These are phyloP conservation scores for Cryoendolithus antarcticus DNA, from an alignment of 2,329 filamentous ascomycete genomes.

Conservation along the genomic window DNA sequence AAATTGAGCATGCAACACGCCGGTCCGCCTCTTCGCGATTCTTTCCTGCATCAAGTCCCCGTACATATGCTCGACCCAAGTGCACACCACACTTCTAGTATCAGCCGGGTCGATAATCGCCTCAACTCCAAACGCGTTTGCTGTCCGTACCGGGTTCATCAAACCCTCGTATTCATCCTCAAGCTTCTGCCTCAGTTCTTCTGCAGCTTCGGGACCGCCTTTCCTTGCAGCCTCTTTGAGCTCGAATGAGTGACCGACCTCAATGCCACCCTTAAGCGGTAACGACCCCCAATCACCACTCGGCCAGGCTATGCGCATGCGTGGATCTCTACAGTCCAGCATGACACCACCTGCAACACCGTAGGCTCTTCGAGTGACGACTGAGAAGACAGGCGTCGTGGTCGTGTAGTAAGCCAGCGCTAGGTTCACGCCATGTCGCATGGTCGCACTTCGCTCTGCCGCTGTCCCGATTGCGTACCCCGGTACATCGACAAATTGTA, in stretches of 20 bases:
- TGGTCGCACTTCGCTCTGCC: constrained; percentile 50
- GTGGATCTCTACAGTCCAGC: constrained; percentile 49
- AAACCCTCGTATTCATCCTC: constrained; percentile 48
- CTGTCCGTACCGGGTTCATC: constrained; percentile 54
- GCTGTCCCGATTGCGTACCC: constrained; percentile 53
- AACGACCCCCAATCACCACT: constrained; percentile 50
- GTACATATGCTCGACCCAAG: constrained; percentile 47
- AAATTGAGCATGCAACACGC: constrained; percentile 13
- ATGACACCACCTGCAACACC: constrained; percentile 55
- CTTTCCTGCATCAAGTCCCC: constrained; percentile 39
- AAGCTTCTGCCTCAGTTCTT: constrained; percentile 42
- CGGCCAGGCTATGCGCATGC: constrained; percentile 51
- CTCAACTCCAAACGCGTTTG: constrained; percentile 51
- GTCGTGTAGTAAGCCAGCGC: constrained; percentile 51
- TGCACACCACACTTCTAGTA: constrained; percentile 41
- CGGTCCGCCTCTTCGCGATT: constrained; percentile 29
- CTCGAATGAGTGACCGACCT: constrained; percentile 50
- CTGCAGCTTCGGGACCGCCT: constrained; percentile 34
- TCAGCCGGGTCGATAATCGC: constrained; percentile 53
- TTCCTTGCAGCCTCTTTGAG: constrained; percentile 42
- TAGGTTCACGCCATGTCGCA: constrained; percentile 51
- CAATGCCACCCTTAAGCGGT: constrained; percentile 52
- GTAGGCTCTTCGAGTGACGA: constrained; percentile 49
- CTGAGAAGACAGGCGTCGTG: constrained; percentile 50
- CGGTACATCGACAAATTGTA: constrained; percentile 53